Conservation (phyloP, 306 rosid genomes). For the Ormosia emarginata region DNA sequence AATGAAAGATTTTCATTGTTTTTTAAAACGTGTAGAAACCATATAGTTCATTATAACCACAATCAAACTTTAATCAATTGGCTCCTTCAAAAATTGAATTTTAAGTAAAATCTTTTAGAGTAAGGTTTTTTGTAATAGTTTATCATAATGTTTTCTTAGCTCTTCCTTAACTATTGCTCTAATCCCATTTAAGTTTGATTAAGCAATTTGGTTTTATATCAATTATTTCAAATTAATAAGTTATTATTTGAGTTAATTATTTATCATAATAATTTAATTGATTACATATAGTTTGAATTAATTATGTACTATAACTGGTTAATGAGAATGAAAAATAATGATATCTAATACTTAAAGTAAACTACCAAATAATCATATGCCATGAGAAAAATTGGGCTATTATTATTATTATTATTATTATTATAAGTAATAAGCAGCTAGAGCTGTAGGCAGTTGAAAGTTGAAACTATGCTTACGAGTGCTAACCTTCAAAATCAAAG, state of each 20-base stretch:
- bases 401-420: background rate
- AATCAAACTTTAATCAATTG: background rate
- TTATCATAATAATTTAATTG: background rate
- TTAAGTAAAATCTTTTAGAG: background rate
- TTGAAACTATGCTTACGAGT: background rate
- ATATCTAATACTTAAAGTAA: background rate
- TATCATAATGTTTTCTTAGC: no score
- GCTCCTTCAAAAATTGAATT: background rate
- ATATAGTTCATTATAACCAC: background rate
- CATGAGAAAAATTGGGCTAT: background rate
- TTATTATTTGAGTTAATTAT: background rate
- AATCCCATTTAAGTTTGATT: background rate
- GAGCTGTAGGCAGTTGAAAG: background rate
- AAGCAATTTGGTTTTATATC: background rate
- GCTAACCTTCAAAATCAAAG: conserved; percentile 9
- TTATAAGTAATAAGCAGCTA: background rate
- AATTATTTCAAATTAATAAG: no score
- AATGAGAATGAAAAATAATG: background rate
- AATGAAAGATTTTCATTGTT: background rate
- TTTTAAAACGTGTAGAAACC: background rate
- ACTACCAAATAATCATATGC: background rate
- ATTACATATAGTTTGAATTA: background rate
- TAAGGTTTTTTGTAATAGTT: background rate
- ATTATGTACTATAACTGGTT: no score
- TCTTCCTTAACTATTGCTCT: background rate